Evolutionary conservation across 305 asterid species (phyloP), one percentile per base, ranked within the genome.

Genomic region (Fraxinus greggii): DNA sequence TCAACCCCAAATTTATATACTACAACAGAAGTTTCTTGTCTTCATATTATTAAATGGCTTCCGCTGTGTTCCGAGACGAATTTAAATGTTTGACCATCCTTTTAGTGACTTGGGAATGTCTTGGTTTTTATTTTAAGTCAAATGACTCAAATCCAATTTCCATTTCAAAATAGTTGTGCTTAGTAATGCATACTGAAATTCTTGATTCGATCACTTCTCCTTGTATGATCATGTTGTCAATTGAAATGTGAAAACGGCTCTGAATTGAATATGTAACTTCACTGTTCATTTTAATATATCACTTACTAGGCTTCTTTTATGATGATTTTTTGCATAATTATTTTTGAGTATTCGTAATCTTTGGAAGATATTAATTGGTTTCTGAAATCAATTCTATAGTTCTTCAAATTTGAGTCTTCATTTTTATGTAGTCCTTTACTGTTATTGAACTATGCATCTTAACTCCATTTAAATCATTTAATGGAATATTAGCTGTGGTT

Each of bases 391-490:
- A 10, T 24, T 65, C 19, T 48, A 48, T 3, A 15, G 19, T 10
- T 65, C 7, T 24, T 65, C 73, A 65, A 65, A 56, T 33, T 10
- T 31, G 65, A 59, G 51, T 51, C 15, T 33, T 33, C 63, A 42
- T 65, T 63, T 3, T 78, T 7, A 40, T 75, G n/a, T 19, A 48
- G 23, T 63, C 36, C 51, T 24, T 54, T 56, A 3, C 17, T 9
- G 69, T 5, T 76, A 23, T 82, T 61, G 63, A 38, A 75, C 63
- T 48, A 67, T 13, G 74, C 74, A 17, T 32, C 4, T 38, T 19
- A n/a, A 56, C 33, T 76, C 67, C 28, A 31, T 56, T 45, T 76
- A 48, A 72, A n/a, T 69, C 56, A 51, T 79, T 76, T n/a, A 26
- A 42, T 72, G 74, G 73, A 75, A 10, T 48, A 3, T 35, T 19